Conservation (phyloP, 202 grass and related monocot species). For the Zoysia matrella region DNA sequence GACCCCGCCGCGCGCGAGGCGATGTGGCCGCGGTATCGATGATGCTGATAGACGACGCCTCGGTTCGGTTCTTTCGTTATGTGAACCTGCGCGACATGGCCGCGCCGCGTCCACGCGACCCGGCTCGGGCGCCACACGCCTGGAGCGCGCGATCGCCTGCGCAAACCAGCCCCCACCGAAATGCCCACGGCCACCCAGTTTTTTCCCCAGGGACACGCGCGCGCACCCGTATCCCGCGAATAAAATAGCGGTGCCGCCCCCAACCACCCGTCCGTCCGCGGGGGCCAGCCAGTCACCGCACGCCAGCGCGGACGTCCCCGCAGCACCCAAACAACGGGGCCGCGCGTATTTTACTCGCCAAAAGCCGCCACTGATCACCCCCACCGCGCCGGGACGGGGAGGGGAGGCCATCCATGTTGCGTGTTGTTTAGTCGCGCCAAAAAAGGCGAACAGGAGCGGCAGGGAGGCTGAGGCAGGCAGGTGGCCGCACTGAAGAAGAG, state of each 20-base stretch:
- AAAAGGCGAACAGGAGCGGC: slow-evolving; percentile 19
- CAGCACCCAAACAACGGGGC: background rate
- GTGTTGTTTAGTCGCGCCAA: slow-evolving; percentile 45
- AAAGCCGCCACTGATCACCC: slow-evolving; percentile 10
- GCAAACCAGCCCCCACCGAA: no score
- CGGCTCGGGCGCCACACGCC: background rate
- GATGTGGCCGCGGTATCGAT: no score
- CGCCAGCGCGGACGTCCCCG: no score
- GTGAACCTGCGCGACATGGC: background rate
- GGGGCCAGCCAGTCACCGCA: no score
- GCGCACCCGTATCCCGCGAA: background rate
- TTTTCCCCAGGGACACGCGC: slow-evolving; percentile 8
- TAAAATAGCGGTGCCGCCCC: no score
- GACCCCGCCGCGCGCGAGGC: no score
- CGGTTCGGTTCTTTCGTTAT: background rate
- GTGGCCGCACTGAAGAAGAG: background rate
- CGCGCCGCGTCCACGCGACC: slow-evolving; percentile 6
- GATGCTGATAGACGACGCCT: background rate
- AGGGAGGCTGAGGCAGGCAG: background rate
- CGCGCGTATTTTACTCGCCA: slow-evolving; percentile 31
- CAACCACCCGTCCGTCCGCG: background rate
- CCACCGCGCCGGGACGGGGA: no score
- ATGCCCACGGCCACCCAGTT: no score
- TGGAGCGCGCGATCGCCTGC: no score
- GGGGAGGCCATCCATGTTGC: background rate